Conservation (phyloP, 371 early-diverging fungal genomes). For the Mortierella sp. region DNA sequence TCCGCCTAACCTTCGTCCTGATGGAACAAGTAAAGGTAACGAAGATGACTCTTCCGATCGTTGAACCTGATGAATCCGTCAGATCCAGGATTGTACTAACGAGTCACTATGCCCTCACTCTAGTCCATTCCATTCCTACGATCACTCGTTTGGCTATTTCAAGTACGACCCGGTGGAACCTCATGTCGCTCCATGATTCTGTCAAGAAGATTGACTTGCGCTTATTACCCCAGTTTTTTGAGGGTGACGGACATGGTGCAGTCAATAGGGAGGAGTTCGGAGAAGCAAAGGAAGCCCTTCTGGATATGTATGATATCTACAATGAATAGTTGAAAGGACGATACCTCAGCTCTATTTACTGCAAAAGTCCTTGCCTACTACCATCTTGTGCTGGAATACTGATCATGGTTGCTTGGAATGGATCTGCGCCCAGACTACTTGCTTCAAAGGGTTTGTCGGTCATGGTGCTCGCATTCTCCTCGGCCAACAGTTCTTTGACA, state of each 20-base stretch:
- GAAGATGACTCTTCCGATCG: background rate
- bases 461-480: background rate
- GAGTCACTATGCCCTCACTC: background rate
- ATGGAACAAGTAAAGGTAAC: conserved; percentile 50
- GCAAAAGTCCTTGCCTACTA: background rate
- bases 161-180: conserved; percentile 48
- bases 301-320: conserved; percentile 61
- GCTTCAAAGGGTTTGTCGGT: background rate
- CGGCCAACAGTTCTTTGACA: conserved; percentile 11
- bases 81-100: too few relatives aligned
- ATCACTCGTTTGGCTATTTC: conserved; percentile 59
- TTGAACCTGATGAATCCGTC: background rate
- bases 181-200: conserved; percentile 53
- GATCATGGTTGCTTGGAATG: conserved; percentile 12
- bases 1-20: conserved; percentile 25
- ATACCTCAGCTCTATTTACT: background rate
- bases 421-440: conserved; percentile 14
- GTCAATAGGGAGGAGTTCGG: conserved; percentile 58
- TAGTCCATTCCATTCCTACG: conserved; percentile 48
- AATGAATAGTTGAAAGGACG: conserved; percentile 32
- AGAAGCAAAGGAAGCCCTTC: conserved; percentile 60
- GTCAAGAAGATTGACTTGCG: conserved; percentile 51
- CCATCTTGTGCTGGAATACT: conserved; percentile 1
- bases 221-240: conserved; percentile 59
- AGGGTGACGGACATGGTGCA: conserved; percentile 56